Evolutionary conservation across 2,329 filamentous ascomycete genomes (phyloP), one percentile per base, ranked within the genome.

Genomic region (Aspergillus intermedius): DNA sequence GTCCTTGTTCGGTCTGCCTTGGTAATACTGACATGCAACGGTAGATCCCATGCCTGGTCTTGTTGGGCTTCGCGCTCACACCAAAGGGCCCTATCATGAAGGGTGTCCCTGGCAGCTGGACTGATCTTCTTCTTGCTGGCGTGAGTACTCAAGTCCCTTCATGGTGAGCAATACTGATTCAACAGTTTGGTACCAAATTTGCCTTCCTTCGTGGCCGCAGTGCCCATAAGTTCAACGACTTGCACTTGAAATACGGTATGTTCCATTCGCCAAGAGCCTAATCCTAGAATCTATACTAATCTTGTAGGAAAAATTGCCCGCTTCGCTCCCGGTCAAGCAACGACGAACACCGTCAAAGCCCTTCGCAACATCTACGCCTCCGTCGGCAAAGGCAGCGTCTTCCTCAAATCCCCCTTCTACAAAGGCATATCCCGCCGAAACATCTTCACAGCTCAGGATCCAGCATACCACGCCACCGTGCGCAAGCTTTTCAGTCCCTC

Each of bases 401-500:
- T 61, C 30, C 52, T 60, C 3, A 61, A 61, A 44, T 55, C 58
- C 2, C 44, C 45, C 39, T 61, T 61, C 44, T 61, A 61, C 49
- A 52, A 47, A 30, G 55, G 50, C 17, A 61, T 61, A 43, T 60
- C 59, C 3, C 51, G 56, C 5, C 49, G 53, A 3, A 61, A 61
- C 37, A 49, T 61, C 35, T 61, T 61, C 49, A 61, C 59, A 1
- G 59, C 59, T 0, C 49, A 52, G 1, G 59, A 61, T 8, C 53
- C 58, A 0, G n/a, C 45, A 41, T 61, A 61, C 42, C 59, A 61
- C 48, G 47, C 56, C 2, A 50, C 51, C 2, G 54, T 59, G 1
- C 56, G 58, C 21, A 61, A 61, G 48, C 50, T 61, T 4, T 61
- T 61, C 47, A 52, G 52, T 3, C 59, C 58, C 3, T 61, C 59